Percentiles rank a stretch among this genome's conserved stretches.
These are phyloP conservation scores for Solanum medicagineum DNA, from an alignment of 257 asterid species.

Conservation along the genomic window DNA sequence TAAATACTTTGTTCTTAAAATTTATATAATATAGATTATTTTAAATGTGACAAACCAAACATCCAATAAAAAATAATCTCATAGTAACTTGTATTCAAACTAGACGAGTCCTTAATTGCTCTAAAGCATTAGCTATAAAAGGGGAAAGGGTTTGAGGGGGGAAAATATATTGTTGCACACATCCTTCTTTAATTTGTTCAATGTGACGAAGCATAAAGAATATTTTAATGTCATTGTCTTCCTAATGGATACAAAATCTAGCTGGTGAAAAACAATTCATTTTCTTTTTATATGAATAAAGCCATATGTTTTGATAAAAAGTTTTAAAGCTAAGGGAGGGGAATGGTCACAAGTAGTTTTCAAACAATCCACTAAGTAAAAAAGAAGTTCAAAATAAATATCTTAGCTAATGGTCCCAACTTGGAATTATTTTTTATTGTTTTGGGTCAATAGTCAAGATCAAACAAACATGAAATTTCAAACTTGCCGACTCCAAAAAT, in stretches of 20 bases:
- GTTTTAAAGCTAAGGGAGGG: neutral
- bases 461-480: neutral
- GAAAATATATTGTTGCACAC: neutral
- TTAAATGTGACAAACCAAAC: too few relatives aligned
- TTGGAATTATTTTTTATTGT: neutral
- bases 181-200: neutral
- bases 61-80: too few relatives aligned
- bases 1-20: too few relatives aligned
- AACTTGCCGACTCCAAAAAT: neutral
- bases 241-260: neutral
- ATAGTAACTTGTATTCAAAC: too few relatives aligned
- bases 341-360: too few relatives aligned
- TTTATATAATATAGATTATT: too few relatives aligned
- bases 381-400: neutral
- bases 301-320: neutral
- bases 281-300: neutral
- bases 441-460: neutral
- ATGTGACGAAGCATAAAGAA: neutral
- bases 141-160: neutral
- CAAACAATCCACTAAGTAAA: neutral
- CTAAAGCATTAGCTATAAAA: neutral
- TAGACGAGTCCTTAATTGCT: too few relatives aligned
- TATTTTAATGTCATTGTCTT: neutral
- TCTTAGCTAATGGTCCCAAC: neutral
- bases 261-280: neutral